Evolutionary conservation across 768 basidiomycete genomes (phyloP), one percentile per base, ranked within the genome.

Genomic region (Holtermanniella nyarrowii): DNA sequence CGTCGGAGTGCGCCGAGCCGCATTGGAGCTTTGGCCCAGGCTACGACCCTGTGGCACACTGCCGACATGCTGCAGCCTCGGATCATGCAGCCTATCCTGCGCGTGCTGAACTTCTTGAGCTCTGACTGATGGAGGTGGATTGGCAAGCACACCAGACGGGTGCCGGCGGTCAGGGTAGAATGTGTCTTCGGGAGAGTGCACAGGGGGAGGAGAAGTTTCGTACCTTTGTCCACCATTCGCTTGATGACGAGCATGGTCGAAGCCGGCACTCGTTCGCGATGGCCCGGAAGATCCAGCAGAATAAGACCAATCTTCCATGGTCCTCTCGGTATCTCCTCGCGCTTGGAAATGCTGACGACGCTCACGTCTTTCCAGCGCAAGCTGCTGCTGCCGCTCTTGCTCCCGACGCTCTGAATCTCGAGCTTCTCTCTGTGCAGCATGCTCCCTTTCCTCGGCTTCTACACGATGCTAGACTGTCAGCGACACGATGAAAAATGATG

Each of bases 391-490:
- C 22, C 56, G 60, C 21, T 48, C 46, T 37, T 31, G 49, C 22
- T 48, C 60, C 44, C 26, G 48, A 20, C 31, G 12, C 25, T 46
- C 45, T 21, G 14, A n/a, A 47, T 26, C 45, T 58, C 52, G 7
- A 37, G 50, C 48, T 40, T 49, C 53, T 0, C 40, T n/a, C 50
- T 25, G 56, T 1, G 56, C 46, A 18, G 26, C 48, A 26, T 53
- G 44, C 13, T 52, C 42, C 24, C 49, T 22, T 24, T 66, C 61
- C 37, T 63, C 60, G 13, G 59, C 65, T 14, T 59, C 53, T 3
- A 64, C 52, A 40, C 64, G 55, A 16, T 61, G 60, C 63, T 67
- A 27, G 5, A 3, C 5, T 25, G 26, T 61, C 52, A 64, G 55
- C 47, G 21, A 26, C 16, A n/a, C 21, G 1, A n/a, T n/a, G n/a